Evolutionary conservation across 78 protist genomes (phyloP).

Genomic region (Dictyostelium firmibasis): DNA sequence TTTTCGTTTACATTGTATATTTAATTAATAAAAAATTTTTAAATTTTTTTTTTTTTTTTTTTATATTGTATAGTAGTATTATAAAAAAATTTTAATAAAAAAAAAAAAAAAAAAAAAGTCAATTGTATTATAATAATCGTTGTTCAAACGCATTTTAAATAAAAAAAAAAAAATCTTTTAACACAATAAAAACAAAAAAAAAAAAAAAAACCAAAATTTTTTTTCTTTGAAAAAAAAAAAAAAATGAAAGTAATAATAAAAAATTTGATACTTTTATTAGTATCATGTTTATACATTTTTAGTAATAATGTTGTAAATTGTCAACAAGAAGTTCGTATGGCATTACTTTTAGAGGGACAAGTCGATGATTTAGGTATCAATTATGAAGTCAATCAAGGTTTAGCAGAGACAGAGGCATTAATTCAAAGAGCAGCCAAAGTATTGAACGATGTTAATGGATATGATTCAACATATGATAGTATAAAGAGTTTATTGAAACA

Average conservation of each 20-base stretch:
- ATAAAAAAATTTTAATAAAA: too few relatives aligned
- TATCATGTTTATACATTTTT: neutral
- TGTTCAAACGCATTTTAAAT: too few relatives aligned
- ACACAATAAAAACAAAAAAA: too few relatives aligned
- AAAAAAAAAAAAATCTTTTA: neutral
- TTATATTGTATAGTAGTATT: neutral
- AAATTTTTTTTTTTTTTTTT: neutral
- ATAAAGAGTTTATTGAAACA: neutral
- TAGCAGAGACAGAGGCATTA: conserved; percentile 13
- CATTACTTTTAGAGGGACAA: conserved; percentile 26
- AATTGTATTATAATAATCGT: neutral
- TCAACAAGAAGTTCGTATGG: neutral
- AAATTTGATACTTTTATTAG: neutral
- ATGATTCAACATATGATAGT: conserved; percentile 11
- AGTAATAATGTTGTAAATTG: neutral
- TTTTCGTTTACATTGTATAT: neutral
- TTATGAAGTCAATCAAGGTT: conserved; percentile 39
- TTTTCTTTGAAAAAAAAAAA: neutral
- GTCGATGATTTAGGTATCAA: conserved; percentile 49
- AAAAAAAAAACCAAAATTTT: neutral
- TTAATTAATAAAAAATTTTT: neutral
- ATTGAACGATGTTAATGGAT: neutral
- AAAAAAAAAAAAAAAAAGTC: too few relatives aligned
- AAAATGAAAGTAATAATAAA: neutral
- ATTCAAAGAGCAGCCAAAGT: neutral